These are phyloP conservation scores for Trametes villosa DNA, from an alignment of 768 basidiomycete genomes.

Conservation along the genomic window DNA sequence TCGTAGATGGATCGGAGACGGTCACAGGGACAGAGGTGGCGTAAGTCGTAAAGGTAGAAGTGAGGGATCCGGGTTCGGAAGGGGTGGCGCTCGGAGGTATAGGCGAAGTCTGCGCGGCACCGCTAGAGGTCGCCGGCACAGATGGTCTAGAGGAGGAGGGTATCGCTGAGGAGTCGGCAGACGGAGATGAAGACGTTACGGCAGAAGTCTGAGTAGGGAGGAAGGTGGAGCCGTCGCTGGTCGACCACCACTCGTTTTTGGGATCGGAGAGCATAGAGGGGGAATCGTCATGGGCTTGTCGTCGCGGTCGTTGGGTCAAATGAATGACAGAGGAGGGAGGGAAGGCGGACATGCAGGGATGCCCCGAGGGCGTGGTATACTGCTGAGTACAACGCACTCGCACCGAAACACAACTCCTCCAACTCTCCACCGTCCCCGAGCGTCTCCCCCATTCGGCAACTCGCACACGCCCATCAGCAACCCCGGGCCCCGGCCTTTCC, in stretches of 20 bases:
- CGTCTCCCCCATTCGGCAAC: conserved; percentile 11
- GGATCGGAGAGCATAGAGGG: conserved; percentile 5
- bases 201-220: conserved; percentile 19
- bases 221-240: conserved; percentile 27
- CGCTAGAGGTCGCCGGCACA: neutral
- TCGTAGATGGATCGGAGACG: conserved; percentile 45
- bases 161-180: conserved; percentile 14
- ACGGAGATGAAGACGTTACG: conserved; percentile 9
- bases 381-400: conserved; percentile 12
- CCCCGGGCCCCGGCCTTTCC: neutral
- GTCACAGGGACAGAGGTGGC: conserved; percentile 38
- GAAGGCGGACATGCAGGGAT: conserved; percentile 25
- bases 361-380: conserved; percentile 23
- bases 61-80: conserved; percentile 3
- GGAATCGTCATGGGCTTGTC: conserved; percentile 28
- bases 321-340: conserved; percentile 25
- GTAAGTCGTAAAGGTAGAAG: conserved; percentile 30
- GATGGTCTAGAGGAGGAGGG: conserved; percentile 16
- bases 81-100: conserved; percentile 15
- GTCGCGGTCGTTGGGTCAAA: conserved; percentile 34
- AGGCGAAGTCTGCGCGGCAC: conserved; percentile 9
- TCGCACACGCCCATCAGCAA: conserved; percentile 16
- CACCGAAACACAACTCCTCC: neutral
- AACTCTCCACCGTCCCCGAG: conserved; percentile 6
- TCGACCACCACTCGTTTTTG: conserved; percentile 30